These are phyloP conservation scores for Panicum hallii DNA, from an alignment of 202 grass and related monocot species.

Conservation along the genomic window DNA sequence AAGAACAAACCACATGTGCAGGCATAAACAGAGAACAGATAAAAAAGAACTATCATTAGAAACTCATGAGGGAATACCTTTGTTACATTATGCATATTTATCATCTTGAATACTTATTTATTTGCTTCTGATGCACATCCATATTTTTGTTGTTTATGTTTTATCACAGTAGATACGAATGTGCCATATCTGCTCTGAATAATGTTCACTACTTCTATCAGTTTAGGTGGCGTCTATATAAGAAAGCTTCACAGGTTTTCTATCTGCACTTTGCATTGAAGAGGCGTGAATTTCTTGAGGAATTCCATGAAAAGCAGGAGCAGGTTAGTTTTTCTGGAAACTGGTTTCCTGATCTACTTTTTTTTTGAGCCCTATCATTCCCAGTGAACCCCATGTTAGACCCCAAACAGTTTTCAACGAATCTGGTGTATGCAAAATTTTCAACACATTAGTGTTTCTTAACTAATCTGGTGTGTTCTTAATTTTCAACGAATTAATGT, in stretches of 20 bases:
- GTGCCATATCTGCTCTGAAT: constrained; percentile 33
- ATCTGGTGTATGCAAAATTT: background rate
- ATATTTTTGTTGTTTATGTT: background rate
- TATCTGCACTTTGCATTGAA: constrained; percentile 94
- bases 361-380: constrained; percentile 2
- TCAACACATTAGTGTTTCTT: no score
- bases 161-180: constrained; percentile 20
- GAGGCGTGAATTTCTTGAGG: constrained; percentile 87
- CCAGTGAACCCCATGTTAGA: background rate
- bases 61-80: background rate
- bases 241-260: constrained; percentile 95
- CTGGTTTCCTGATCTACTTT: background rate
- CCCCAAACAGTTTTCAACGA: background rate
- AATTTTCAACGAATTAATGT: background rate
- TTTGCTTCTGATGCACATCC: background rate
- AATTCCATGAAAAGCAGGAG: constrained; percentile 98
- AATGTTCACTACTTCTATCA: constrained; percentile 69
- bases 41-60: background rate
- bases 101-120: constrained; percentile 3
- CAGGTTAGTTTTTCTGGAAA: constrained; percentile 61
- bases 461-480: constrained; percentile 4
- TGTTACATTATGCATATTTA: constrained; percentile 1
- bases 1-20: background rate
- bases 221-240: constrained; percentile 97
- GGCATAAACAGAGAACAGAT: background rate